Conservation (phyloP, 78 protist genomes). For the Pelomyxa schiedti region DNA sequence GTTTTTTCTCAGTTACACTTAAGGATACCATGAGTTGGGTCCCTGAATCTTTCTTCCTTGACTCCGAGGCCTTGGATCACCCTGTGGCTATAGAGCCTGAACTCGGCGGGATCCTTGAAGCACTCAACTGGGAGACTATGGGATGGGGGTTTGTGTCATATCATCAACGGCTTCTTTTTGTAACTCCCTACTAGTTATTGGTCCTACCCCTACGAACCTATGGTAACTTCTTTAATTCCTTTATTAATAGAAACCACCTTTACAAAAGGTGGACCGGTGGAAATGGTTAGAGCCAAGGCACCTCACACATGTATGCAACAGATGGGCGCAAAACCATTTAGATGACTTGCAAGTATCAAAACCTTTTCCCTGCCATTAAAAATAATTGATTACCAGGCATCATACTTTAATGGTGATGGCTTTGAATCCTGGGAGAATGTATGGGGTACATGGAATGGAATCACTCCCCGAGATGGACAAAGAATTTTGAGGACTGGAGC, state of each 20-base stretch:
- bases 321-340: neutral
- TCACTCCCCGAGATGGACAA: slow-evolving; percentile 9
- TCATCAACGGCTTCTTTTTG: neutral
- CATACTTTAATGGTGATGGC: slow-evolving; percentile 17
- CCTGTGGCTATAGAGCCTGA: no score
- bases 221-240: neutral
- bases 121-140: neutral
- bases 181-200: neutral
- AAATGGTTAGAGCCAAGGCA: neutral
- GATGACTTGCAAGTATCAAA: slow-evolving; percentile 10
- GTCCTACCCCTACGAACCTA: neutral
- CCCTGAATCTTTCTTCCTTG: no score
- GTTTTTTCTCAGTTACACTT: neutral
- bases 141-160: neutral
- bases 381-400: no score
- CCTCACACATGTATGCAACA: slow-evolving; percentile 18
- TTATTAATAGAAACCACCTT: no score
- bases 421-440: slow-evolving; percentile 24
- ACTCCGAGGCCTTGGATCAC: no score
- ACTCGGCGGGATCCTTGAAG: no score
- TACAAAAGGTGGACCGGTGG: no score
- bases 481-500: neutral
- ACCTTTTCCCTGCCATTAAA: no score
- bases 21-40: no score
- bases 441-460: slow-evolving; percentile 29